Percentiles rank a stretch among this genome's conserved stretches.
Evolutionary conservation across 179 eudicot species (phyloP).

Genomic region (Gypsophila paniculata): DNA sequence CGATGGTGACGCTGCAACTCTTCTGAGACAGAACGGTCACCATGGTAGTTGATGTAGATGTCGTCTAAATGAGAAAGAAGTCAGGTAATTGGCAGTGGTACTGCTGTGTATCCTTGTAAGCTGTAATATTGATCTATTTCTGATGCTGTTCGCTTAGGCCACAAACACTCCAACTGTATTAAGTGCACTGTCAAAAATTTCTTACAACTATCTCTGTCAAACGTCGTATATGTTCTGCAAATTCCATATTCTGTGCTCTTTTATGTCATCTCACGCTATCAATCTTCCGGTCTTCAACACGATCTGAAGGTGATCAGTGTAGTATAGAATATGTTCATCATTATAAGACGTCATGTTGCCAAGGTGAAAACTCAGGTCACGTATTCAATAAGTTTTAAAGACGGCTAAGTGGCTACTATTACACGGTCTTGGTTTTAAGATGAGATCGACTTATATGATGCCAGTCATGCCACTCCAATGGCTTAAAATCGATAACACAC

Average conservation of each 20-base stretch:
- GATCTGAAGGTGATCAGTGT: no score
- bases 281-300: no score
- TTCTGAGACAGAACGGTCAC: slow-evolving; percentile 21
- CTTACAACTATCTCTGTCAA: not conserved
- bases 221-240: not conserved
- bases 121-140: slow-evolving; percentile 22
- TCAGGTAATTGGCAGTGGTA: slow-evolving; percentile 2
- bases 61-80: not conserved
- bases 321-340: no score
- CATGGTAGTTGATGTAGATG: slow-evolving; percentile 24
- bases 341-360: no score
- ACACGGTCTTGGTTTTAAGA: no score
- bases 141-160: not conserved
- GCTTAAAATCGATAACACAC: no score
- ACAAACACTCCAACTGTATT: slow-evolving; percentile 23
- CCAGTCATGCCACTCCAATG: no score
- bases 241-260: not conserved
- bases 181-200: slow-evolving; percentile 23
- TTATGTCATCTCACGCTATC: no score
- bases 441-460: no score
- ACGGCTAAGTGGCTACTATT: no score
- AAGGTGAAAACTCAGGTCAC: no score
- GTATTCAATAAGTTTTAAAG: no score
- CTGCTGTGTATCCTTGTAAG: slow-evolving; percentile 23
- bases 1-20: slow-evolving; percentile 23